Percentiles rank a stretch among this genome's conserved stretches.
Conservation (phyloP, 345 rosid genomes). For the Sisymbrium irio region DNA sequence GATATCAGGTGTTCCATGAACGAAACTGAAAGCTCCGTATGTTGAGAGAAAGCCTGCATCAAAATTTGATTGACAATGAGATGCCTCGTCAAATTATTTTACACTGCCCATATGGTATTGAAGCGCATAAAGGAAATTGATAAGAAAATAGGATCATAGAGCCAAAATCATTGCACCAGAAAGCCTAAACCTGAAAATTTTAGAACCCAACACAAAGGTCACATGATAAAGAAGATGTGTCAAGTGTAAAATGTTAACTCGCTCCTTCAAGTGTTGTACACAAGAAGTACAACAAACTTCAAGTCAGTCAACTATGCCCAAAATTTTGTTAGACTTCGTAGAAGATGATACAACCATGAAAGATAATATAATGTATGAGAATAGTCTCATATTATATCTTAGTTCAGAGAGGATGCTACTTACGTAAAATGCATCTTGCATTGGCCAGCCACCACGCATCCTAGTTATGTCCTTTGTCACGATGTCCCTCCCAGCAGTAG, state of each 20-base stretch:
- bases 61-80: conserved; percentile 23
- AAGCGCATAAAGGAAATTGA: background rate
- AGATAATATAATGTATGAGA: background rate
- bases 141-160: background rate
- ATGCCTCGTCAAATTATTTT: background rate
- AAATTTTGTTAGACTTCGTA: background rate
- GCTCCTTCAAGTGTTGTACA: background rate
- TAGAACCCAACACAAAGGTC: background rate
- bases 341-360: conserved; percentile 3
- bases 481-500: conserved; percentile 82
- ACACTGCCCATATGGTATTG: background rate
- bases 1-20: conserved; percentile 85
- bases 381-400: background rate
- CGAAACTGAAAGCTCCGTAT: conserved; percentile 59
- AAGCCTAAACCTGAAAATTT: background rate
- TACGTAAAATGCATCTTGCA: conserved; percentile 95
- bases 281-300: background rate
- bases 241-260: background rate
- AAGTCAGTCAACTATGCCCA: background rate
- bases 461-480: conserved; percentile 94
- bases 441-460: conserved; percentile 98
- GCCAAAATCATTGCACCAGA: background rate
- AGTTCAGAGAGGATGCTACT: conserved; percentile 35
- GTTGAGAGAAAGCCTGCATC: conserved; percentile 81
- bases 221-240: background rate